Percentiles rank a stretch among this genome's conserved stretches.
Conservation (phyloP, 73 alveolate species). For the Halteria grandinella region DNA sequence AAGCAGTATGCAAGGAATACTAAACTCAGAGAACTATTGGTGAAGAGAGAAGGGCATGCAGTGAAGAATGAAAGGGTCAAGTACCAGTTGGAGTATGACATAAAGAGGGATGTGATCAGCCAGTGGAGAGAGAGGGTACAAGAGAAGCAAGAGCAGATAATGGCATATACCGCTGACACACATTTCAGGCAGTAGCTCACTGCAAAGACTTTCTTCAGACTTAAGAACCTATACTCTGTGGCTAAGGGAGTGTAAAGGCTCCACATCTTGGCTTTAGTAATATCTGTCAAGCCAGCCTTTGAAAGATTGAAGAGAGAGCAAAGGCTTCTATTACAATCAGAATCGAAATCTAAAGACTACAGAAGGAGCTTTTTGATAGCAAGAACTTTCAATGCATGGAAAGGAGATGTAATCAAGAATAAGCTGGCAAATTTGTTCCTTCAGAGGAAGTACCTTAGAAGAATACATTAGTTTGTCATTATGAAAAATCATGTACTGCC, state of each 20-base stretch:
- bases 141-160: background rate
- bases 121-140: conserved; percentile 13
- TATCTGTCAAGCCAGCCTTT: background rate
- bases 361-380: conserved; percentile 11
- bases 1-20: background rate
- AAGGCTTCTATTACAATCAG: background rate
- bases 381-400: background rate
- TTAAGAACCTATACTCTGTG: background rate
- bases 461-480: background rate
- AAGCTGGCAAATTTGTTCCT: conserved; percentile 3
- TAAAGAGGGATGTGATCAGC: background rate
- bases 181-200: conserved; percentile 21
- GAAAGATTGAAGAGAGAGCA: background rate
- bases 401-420: conserved; percentile 1
- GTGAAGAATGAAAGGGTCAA: conserved; percentile 22
- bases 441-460: conserved; percentile 4
- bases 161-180: conserved; percentile 31
- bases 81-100: conserved; percentile 37
- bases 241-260: background rate
- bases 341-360: background rate
- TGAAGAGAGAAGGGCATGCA: background rate
- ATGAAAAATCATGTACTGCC: conserved; percentile 24
- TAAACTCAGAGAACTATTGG: background rate
- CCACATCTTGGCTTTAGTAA: background rate
- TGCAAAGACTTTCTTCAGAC: background rate